Evolutionary conservation across 176 grass and related monocot genomes (phyloP).

Genomic region (Chloris gayana): DNA sequence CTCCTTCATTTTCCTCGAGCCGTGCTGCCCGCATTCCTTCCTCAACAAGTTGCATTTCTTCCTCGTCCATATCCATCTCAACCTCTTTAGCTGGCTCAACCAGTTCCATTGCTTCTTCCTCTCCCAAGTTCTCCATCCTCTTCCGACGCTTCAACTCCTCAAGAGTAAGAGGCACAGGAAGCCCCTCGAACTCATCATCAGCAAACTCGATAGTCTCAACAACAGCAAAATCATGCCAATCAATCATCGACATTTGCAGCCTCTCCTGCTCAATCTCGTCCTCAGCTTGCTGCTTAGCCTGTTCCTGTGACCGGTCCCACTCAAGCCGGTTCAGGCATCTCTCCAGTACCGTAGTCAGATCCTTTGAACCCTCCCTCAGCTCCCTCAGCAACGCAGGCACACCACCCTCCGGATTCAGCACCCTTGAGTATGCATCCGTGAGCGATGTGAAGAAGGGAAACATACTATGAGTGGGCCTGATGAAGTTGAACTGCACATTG

Average conservation of each 20-base stretch:
- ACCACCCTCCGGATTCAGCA: conserved; percentile 66
- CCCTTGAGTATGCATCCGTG: conserved; percentile 81
- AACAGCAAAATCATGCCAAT: conserved; percentile 96
- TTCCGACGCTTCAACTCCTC: conserved; percentile 88
- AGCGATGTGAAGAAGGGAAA: conserved; percentile 89
- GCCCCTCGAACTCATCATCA: conserved; percentile 80
- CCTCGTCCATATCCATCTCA: conserved; percentile 94
- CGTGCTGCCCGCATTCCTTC: conserved; percentile 82
- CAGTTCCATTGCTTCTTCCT: conserved; percentile 54
- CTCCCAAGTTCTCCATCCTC: conserved; percentile 69
- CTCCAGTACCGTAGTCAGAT: conserved; percentile 77
- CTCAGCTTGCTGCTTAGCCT: conserved; percentile 86
- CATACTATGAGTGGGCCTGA: conserved; percentile 91
- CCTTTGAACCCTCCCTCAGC: conserved; percentile 47
- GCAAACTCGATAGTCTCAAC: conserved; percentile 93
- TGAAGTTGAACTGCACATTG: conserved; percentile 87
- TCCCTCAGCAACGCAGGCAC: conserved; percentile 46
- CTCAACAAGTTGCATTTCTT: conserved; percentile 92
- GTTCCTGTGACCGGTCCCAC: conserved; percentile 94
- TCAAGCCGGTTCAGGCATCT: conserved; percentile 81
- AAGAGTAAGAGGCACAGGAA: conserved; percentile 70
- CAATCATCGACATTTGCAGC: conserved; percentile 92
- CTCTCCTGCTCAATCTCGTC: conserved; percentile 92
- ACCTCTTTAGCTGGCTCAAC: conserved; percentile 71
- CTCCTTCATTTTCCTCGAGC: conserved; percentile 61